Conservation (phyloP, 2,329 filamentous ascomycete species). For the Talaromyces piceae region DNA sequence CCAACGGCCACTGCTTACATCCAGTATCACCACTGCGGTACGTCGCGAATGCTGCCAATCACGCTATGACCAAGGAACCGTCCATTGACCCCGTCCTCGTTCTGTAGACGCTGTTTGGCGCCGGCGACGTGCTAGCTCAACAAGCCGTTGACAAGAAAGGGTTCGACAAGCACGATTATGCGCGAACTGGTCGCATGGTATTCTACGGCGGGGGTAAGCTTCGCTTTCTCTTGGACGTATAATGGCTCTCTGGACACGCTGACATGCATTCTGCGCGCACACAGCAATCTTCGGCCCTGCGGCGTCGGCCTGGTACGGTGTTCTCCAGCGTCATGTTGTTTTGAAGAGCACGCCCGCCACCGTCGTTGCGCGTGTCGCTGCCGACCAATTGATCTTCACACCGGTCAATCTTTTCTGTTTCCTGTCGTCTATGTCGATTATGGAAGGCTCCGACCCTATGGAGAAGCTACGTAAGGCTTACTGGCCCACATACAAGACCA, state of each 20-base stretch:
- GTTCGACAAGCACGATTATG: slow-evolving; percentile 62
- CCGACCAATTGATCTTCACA: slow-evolving; percentile 77
- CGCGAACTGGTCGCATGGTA: slow-evolving; percentile 42
- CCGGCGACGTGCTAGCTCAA: slow-evolving; percentile 85
- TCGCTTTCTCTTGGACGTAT: neutral
- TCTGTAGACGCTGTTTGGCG: slow-evolving; percentile 70
- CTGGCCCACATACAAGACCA: slow-evolving; percentile 64
- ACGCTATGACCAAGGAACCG: neutral
- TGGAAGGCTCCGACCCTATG: slow-evolving; percentile 60
- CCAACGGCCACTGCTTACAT: slow-evolving; percentile 76
- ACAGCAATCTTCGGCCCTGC: slow-evolving; percentile 76
- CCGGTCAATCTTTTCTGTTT: slow-evolving; percentile 77
- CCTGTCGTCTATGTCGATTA: slow-evolving; percentile 72
- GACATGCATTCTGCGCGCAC: slow-evolving; percentile 2
- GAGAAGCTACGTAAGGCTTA: slow-evolving; percentile 70
- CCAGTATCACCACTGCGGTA: slow-evolving; percentile 78
- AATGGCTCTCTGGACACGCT: neutral
- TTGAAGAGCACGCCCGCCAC: slow-evolving; percentile 58
- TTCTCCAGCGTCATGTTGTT: slow-evolving; percentile 67
- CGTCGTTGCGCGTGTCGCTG: slow-evolving; percentile 67
- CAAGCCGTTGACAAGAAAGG: slow-evolving; percentile 81
- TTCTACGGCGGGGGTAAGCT: slow-evolving; percentile 43
- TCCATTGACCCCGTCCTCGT: neutral
- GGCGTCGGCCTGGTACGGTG: slow-evolving; percentile 77
- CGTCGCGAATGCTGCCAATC: slow-evolving; percentile 15